Evolutionary conservation across 169 alveolate genomes (phyloP), one percentile per base, ranked within the genome.

Genomic region (Eimeria zaria): DNA sequence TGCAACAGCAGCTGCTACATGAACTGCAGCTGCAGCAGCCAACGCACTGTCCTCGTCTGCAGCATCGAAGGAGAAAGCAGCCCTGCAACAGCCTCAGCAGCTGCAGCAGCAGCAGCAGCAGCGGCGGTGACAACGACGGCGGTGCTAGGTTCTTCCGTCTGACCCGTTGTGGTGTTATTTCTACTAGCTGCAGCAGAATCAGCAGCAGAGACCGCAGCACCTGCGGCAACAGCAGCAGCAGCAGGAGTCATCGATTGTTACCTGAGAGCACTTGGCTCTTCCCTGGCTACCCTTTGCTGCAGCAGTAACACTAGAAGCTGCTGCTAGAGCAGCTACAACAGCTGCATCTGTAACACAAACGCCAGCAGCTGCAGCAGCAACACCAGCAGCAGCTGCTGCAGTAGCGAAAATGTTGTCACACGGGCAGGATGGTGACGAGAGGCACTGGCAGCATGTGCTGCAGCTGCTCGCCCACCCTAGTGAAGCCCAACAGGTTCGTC

Each of bases 381-480:
- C 91, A 53, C 58, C 91, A 33, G 51, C 74, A 33, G 55, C 67
- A 36, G 81, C 81, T 60, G 92, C 58, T 8, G 60, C 62, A 58
- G 92, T 44, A 24, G 39, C 92, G 62, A 39, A 55, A 41, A 58
- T 55, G 74, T 36, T 85, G 8, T 60, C 60, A 27, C 92, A 67
- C 22, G 60, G 60, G 20, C 71, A 89, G 18, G 84, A 44, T 36
- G 71, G 69, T 41, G 64, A 48, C 67, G 85, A 58, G 46, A 67
- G 55, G 95, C 85, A 89, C 55, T 89, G 83, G 87, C 95, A 89
- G 95, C 84, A 60, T 18, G 60, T 48, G 58, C 95, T 81, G 71
- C 90, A 81, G 90, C 90, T 81, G 73, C 71, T 81, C 48, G 62
- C 90, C 14, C 90, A 81, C 90, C 90, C 90, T 27, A 81, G 51